A percentile compares a stretch with the other conserved stretches of the same genome.
Evolutionary conservation across 139 green algal species (phyloP).

Genomic region (Mesostigma viride): DNA sequence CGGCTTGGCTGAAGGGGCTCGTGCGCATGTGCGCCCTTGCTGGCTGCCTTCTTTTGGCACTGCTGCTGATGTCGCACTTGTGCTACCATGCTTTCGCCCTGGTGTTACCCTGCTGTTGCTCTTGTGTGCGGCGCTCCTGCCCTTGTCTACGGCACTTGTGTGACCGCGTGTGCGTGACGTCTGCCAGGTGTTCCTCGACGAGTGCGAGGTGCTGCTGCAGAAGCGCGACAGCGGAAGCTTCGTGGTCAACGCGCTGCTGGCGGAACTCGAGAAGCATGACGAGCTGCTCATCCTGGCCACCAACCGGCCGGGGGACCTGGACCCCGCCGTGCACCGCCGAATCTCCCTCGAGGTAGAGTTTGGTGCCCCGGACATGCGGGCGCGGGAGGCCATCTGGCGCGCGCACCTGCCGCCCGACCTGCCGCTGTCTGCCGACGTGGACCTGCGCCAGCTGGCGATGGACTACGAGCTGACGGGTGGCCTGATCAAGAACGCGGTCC

Average conservation of each 20-base stretch:
- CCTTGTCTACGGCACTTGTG: no score
- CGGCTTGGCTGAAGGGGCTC: no score
- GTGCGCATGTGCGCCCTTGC: no score
- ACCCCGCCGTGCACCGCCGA: slow-evolving; percentile 24
- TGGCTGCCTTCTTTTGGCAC: no score
- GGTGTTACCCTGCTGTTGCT: no score
- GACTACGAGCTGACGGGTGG: not conserved
- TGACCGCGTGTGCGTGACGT: no score
- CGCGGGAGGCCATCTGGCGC: not conserved
- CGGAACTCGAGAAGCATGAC: not conserved
- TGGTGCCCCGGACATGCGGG: not conserved
- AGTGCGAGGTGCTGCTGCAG: not conserved
- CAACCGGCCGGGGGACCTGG: slow-evolving; percentile 23
- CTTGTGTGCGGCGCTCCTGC: no score
- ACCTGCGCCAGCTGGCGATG: not conserved
- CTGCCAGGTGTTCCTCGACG: not conserved
- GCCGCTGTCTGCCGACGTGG: not conserved
- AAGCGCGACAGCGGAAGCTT: not conserved
- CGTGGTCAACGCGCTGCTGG: not conserved
- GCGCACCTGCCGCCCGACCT: not conserved
- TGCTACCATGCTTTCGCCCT: no score
- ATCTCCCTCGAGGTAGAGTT: slow-evolving; percentile 2
- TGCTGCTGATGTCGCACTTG: no score
- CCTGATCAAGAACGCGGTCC: not conserved
- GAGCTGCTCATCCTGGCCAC: slow-evolving; percentile 21